These are phyloP conservation scores for Fusarium keratoplasticum DNA, from an alignment of 2,329 filamentous ascomycete species.

Conservation along the genomic window DNA sequence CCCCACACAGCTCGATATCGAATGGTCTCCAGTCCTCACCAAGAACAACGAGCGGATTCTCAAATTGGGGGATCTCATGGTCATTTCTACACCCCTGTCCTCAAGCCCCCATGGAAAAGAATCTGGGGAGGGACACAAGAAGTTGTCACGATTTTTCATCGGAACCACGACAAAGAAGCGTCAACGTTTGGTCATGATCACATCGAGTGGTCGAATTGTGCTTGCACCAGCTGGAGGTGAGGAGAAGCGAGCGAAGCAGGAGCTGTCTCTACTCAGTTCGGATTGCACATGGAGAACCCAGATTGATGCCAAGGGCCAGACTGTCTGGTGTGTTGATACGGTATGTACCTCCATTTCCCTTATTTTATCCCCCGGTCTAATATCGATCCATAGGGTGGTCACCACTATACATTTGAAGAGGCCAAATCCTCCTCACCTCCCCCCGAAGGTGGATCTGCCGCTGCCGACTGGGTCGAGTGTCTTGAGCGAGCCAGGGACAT, in stretches of 20 bases:
- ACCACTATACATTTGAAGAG: conserved; percentile 94
- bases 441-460: conserved; percentile 72
- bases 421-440: conserved; percentile 73
- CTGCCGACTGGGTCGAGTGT: conserved; percentile 92
- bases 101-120: conserved; percentile 79
- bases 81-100: conserved; percentile 81
- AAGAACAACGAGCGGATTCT: conserved; percentile 92
- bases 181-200: conserved; percentile 93
- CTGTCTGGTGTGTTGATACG: conserved; percentile 91
- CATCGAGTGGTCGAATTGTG: conserved; percentile 88
- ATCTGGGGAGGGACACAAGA: conserved; percentile 81
- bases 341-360: conserved; percentile 68
- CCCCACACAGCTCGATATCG: conserved; percentile 96
- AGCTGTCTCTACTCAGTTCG: conserved; percentile 83
- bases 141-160: conserved; percentile 93
- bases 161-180: conserved; percentile 92
- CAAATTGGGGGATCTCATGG: conserved; percentile 90
- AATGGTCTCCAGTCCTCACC: conserved; percentile 97
- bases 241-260: conserved; percentile 94
- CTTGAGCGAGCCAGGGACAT: conserved; percentile 89
- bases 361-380: neutral
- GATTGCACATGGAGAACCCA: conserved; percentile 84
- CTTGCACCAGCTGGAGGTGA: conserved; percentile 92
- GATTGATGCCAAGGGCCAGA: conserved; percentile 87
- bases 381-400: conserved; percentile 73